Evolutionary conservation across 1,284 basidiomycete genomes (phyloP), one percentile per base, ranked within the genome.

Genomic region (Apiotrichum akiyoshidainum): DNA sequence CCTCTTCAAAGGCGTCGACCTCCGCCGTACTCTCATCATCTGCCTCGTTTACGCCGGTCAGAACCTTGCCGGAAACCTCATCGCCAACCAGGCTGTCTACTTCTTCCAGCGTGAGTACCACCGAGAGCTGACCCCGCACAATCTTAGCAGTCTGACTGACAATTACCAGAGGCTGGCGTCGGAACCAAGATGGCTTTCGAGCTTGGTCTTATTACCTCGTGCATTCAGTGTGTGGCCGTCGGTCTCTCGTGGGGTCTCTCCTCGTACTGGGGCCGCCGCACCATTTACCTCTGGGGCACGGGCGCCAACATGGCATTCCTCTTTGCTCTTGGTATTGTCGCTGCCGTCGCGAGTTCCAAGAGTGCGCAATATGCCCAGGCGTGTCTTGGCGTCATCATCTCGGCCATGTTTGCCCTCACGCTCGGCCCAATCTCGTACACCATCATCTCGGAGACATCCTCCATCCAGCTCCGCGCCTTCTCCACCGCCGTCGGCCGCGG

Each of bases 11-110:
- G 72, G 76, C 12, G 68, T 68, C 64, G 75, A 80, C 62, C 66
- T 75, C n/a, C 68, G 80, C n/a, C 68, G 80, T 37, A 80, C 80
- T n/a, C 66, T 72, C 52, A 78, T 81, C 45, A 74, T 71, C 44
- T 69, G 69, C 55, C 67, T 69, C 59, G 66, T 75, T 47, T 79
- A 74, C 60, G 69, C 72, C 26, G 68, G 67, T 34, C 77, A 78
- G 61, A 73, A 75, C 59, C 63, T 76, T 46, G 59, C 67, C 13
- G 73, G 73, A 39, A 70, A 70, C 58, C 57, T 74, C 10, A 70
- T 74, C 41, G 69, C 69, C 44, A 71, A 72, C 54, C 68, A 70
- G 48, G 55, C 58, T 6, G 49, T 48, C 17, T 59, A 42, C 50
- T 58, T 58, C 53, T 57, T 55, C 41, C 49, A 52, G 48, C 51